Conservation (phyloP, 2,329 filamentous ascomycete species). For the Trichophyton rubrum region DNA sequence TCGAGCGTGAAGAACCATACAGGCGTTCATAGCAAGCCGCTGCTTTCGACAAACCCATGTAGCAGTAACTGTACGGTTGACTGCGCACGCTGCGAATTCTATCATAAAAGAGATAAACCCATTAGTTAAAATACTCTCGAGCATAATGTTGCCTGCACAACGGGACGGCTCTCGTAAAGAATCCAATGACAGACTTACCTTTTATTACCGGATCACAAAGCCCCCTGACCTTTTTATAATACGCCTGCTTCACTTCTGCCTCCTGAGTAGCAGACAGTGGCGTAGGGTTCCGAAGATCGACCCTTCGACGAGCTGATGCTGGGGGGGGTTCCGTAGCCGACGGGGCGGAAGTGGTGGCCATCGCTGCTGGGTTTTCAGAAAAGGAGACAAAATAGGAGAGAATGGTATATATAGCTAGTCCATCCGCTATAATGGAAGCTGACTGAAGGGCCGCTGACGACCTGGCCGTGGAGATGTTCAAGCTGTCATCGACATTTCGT, state of each 20-base stretch:
- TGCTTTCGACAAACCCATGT: slow-evolving; percentile 73
- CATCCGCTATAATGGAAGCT: not conserved
- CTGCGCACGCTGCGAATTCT: slow-evolving; percentile 89
- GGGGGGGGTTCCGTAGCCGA: slow-evolving; percentile 15
- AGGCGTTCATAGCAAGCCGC: slow-evolving; percentile 79
- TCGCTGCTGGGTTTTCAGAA: slow-evolving; percentile 7
- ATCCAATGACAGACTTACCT: slow-evolving; percentile 36
- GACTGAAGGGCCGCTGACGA: not conserved
- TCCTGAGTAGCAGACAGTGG: slow-evolving; percentile 74
- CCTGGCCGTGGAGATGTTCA: not conserved
- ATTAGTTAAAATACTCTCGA: not conserved
- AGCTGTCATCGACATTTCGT: not conserved
- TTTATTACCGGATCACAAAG: slow-evolving; percentile 69
- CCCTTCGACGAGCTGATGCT: slow-evolving; percentile 14
- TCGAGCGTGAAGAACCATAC: slow-evolving; percentile 80
- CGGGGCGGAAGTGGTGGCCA: slow-evolving; percentile 12
- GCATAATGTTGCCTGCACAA: not conserved
- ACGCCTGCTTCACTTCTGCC: slow-evolving; percentile 66
- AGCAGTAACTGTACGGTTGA: slow-evolving; percentile 72
- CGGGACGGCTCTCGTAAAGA: not conserved
- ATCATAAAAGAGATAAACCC: not conserved
- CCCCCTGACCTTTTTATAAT: slow-evolving; percentile 63
- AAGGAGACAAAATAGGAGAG: not conserved
- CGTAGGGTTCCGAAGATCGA: slow-evolving; percentile 56
- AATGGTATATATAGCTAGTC: not conserved